Conservation (phyloP, 805 yeast species). For the Starmerella stellata region DNA sequence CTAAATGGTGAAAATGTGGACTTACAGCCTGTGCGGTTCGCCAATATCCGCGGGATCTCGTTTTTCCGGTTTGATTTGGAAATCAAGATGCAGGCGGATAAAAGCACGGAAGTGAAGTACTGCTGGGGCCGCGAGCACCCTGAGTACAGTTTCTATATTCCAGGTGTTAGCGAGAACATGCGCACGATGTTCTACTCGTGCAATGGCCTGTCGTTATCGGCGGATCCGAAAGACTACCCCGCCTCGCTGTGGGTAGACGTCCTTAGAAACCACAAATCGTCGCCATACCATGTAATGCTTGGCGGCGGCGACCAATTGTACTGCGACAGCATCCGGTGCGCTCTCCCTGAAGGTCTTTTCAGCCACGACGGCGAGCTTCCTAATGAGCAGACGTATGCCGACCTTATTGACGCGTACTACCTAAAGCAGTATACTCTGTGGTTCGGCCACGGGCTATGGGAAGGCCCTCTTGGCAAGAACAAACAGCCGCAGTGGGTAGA, state of each 20-base stretch:
- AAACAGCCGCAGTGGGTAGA: slow-evolving; percentile 50
- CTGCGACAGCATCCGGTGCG: slow-evolving; percentile 57
- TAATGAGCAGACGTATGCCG: slow-evolving; percentile 26
- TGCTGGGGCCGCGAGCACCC: slow-evolving; percentile 31
- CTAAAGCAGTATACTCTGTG: slow-evolving; percentile 59
- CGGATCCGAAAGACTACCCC: slow-evolving; percentile 46
- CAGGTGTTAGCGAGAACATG: slow-evolving; percentile 48
- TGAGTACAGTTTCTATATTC: slow-evolving; percentile 52
- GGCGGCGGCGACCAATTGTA: slow-evolving; percentile 97
- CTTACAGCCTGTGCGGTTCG: slow-evolving; percentile 30
- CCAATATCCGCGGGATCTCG: slow-evolving; percentile 24
- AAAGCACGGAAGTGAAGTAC: slow-evolving; percentile 44
- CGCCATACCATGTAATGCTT: slow-evolving; percentile 75
- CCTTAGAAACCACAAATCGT: slow-evolving; percentile 41
- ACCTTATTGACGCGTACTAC: slow-evolving; percentile 48
- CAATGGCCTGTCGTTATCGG: slow-evolving; percentile 69
- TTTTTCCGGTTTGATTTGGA: slow-evolving; percentile 53
- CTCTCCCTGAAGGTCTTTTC: slow-evolving; percentile 21
- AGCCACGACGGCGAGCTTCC: slow-evolving; percentile 36
- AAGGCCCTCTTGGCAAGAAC: slow-evolving; percentile 47
- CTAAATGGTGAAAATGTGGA: slow-evolving; percentile 17
- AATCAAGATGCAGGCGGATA: slow-evolving; percentile 31
- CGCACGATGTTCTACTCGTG: slow-evolving; percentile 72
- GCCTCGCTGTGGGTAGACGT: slow-evolving; percentile 82
- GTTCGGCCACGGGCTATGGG: slow-evolving; percentile 85